Base-by-base conservation (phyloP, 495 filamentous ascomycete genomes). In the Evernia prunastri region DNA sequence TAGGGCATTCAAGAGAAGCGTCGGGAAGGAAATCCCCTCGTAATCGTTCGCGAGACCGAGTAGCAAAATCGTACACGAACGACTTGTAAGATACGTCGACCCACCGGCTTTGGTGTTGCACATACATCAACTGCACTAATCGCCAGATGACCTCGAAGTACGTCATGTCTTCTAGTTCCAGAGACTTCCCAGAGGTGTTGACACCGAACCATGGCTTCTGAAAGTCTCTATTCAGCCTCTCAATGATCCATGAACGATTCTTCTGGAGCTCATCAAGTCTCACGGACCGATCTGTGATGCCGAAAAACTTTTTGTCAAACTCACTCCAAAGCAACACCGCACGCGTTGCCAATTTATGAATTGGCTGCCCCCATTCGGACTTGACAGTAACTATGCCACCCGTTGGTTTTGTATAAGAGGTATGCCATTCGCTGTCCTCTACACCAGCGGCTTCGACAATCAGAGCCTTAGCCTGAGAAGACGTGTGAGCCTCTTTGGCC, bases 361-460 rank as follows among this genome's bases (percentile, higher is more conserved):
- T 79, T 3, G 76, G 75, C 47, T 79, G 69, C 2, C 76, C 77
- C 76, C 78, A 78, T 63, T 79, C 77, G 0, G 76, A 79, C 18
- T 58, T 58, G 7, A 79, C 76, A 9, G 74, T 78, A 15, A 79
- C 67, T 5, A 79, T 60, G 3, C 77, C 77, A 18, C 75, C 76
- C 11, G 70, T 66, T 10, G 67, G 36, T 5, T 61, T 57, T 11
- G 31, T 18, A 49, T 75, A 76, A 7, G 72, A 75, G 18, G 66
- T 60, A 49, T 73, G 69, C 77, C 77, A 79, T 13, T 72, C 59
- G 0, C 45, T 29, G 17, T 68, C 63, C 27, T 72, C 68, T 3
- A 76, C 66, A 18, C 77, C 77, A 10, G 72, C 58, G 18, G 74
- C 71, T 2, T 60, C 63, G 2, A 58, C 60, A 27, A 79, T 79